Percentiles rank a stretch among this genome's conserved stretches.
phyloP scores from a whole-genome alignment of 805 yeast species.

The Metschnikowia gelsemii region DNA sequence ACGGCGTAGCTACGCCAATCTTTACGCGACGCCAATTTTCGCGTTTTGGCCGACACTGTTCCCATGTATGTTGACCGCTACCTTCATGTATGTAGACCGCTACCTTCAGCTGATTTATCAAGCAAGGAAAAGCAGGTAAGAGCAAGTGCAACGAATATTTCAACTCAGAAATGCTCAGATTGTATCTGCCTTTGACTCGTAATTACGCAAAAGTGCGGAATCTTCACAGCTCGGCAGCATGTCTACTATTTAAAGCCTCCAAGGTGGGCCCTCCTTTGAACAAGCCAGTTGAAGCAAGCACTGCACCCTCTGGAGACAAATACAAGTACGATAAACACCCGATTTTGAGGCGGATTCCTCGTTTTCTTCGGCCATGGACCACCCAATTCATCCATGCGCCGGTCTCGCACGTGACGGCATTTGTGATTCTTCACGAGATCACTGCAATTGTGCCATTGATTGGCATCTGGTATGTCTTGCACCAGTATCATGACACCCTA shows the following conservation, averaged over 20 bases:
- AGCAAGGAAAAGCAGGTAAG: no score
- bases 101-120: no score
- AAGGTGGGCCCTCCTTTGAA: constrained; percentile 4
- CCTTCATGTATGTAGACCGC: no score
- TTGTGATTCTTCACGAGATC: constrained; percentile 67
- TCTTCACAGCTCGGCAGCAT: constrained; percentile 3
- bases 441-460: constrained; percentile 72
- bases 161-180: constrained; percentile 1
- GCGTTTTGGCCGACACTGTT: no score
- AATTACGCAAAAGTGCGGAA: background rate
- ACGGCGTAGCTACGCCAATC: no score
- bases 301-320: constrained; percentile 3
- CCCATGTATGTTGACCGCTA: no score
- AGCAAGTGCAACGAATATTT: no score
- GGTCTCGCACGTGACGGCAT: constrained; percentile 58
- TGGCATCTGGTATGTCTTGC: constrained; percentile 65
- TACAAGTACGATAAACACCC: constrained; percentile 22
- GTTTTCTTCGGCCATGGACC: constrained; percentile 50
- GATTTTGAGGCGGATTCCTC: constrained; percentile 47
- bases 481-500: constrained; percentile 49
- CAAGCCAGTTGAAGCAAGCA: constrained; percentile 5
- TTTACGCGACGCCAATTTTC: no score
- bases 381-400: constrained; percentile 54
- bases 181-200: constrained; percentile 2
- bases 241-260: constrained; percentile 10